These are phyloP conservation scores for Cutaneotrichosporon dermatis DNA, from an alignment of 1,284 basidiomycete genomes.

Conservation along the genomic window DNA sequence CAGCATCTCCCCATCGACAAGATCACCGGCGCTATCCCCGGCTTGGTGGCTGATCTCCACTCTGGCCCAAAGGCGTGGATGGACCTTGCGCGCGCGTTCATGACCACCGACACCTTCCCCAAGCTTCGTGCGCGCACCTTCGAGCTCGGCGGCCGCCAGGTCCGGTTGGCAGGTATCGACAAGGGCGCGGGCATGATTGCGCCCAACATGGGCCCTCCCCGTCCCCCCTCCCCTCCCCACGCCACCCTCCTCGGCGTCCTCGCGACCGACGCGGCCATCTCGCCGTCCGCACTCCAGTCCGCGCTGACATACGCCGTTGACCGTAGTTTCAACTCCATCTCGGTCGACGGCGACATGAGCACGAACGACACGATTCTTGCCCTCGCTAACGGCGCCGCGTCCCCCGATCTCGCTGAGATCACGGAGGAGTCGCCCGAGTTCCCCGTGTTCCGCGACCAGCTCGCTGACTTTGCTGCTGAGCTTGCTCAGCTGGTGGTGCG, in stretches of 20 bases:
- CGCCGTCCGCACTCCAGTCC: conserved; percentile 72
- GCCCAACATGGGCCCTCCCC: conserved; percentile 80
- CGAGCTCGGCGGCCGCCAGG: conserved; percentile 62
- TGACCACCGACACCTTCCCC: conserved; percentile 99
- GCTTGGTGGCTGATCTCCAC: conserved; percentile 52
- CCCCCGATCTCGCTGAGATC: conserved; percentile 56
- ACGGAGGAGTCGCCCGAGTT: conserved; percentile 66
- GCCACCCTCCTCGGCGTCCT: conserved; percentile 90
- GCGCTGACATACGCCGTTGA: conserved; percentile 89
- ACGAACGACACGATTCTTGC: conserved; percentile 94
- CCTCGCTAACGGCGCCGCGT: conserved; percentile 84
- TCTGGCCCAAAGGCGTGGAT: conserved; percentile 73
- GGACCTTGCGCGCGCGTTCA: conserved; percentile 81
- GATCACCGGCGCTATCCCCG: conserved; percentile 54
- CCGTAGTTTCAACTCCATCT: conserved; percentile 93
- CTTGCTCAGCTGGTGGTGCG: conserved; percentile 89
- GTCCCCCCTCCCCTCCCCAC: conserved; percentile 58
- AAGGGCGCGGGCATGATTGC: conserved; percentile 99
- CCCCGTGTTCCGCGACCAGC: conserved; percentile 68
- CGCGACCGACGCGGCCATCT: conserved; percentile 84
- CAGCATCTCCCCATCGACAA: conserved; percentile 82
- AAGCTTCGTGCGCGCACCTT: conserved; percentile 83
- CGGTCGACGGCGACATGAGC: conserved; percentile 96
- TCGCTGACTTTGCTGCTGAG: conserved; percentile 81
- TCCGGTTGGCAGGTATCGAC: conserved; percentile 87